Evolutionary conservation across 441 rosid species (phyloP), one percentile per base, ranked within the genome.

Genomic region (Syzygium malaccense): DNA sequence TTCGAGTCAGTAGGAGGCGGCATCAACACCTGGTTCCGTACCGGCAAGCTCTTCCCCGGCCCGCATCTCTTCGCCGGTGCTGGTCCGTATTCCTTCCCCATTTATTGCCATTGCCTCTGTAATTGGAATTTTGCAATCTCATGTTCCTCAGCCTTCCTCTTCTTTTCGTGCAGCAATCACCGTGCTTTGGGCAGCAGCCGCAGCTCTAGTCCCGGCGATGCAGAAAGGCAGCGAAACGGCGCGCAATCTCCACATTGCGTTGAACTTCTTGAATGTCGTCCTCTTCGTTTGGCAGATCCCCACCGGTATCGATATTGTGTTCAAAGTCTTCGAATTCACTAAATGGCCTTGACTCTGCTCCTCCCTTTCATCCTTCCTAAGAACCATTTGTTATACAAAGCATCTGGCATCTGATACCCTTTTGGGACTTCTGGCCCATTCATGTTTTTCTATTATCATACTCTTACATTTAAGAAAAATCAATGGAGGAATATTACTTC

Each of bases 1-100:
- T 92, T 96, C 48, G 99, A 98, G 92, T 1, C 98, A 48, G 88
- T 96, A 14, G 93, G 90, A 28, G 99, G 99, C 62, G 98, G 99
- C 55, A 14, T 95, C 89, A 98, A 98, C 85, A 96, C 99, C 37
- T 96, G 96, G 95, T 91, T 95, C 55, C 92, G 99, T 90, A 91
- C 98, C 1, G 98, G 99, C 89, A 96, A 95, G 94, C 94, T 97
- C 37, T 97, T 97, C 91, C 99, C 99, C 23, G 99, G 98, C 33
- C 99, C 99, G 83, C 99, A 96, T 95, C 94, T 98, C 93, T 98
- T 93, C 86, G 96, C 97, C 10, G 99, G 99, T 86, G 96, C 99
- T 92, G 96, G 99, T 95, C 86, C 2, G 18, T 85, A 79, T 57
- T 32, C 84, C 14, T 49, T 56, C 26, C 58, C 66, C 18, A 41